Percentiles rank a stretch among this genome's conserved stretches.
Conservation (phyloP, 2,329 filamentous ascomycete genomes). For the Periglandula ipomoeae region DNA sequence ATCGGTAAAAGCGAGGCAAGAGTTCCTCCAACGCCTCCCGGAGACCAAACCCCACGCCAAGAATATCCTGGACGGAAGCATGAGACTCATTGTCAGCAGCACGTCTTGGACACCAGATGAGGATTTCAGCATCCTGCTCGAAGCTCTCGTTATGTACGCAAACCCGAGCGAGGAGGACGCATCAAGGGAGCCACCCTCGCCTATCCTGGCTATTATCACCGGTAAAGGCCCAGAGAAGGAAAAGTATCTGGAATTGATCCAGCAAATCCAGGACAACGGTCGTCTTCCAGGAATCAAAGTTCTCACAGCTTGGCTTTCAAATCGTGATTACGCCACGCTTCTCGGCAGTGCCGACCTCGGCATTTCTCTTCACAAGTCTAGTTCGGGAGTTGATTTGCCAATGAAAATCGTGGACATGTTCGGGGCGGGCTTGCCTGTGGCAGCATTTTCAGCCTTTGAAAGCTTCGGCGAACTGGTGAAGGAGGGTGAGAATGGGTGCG, state of each 20-base stretch:
- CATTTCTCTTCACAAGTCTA: slow-evolving; percentile 85
- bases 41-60: slow-evolving; percentile 53
- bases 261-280: slow-evolving; percentile 47
- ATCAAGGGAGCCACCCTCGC: slow-evolving; percentile 35
- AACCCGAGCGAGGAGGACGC: slow-evolving; percentile 29
- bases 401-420: slow-evolving; percentile 99
- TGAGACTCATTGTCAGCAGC: slow-evolving; percentile 74
- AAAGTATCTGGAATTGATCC: slow-evolving; percentile 61
- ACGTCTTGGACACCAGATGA: slow-evolving; percentile 98
- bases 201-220: slow-evolving; percentile 85
- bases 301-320: slow-evolving; percentile 74
- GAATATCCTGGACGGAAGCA: slow-evolving; percentile 47
- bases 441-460: slow-evolving; percentile 76
- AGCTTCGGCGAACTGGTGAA: slow-evolving; percentile 87
- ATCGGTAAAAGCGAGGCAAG: slow-evolving; percentile 33
- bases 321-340: slow-evolving; percentile 74
- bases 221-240: slow-evolving; percentile 83
- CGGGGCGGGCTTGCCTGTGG: slow-evolving; percentile 82
- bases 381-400: slow-evolving; percentile 87
- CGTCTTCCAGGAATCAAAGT: slow-evolving; percentile 64
- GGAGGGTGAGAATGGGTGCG: slow-evolving; percentile 76
- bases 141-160: slow-evolving; percentile 71
- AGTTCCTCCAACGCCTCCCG: slow-evolving; percentile 56
- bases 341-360: slow-evolving; percentile 82
- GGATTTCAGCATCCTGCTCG: slow-evolving; percentile 81